These are phyloP conservation scores for Canavalia gladiata DNA, from an alignment of 306 rosid species.

Conservation along the genomic window DNA sequence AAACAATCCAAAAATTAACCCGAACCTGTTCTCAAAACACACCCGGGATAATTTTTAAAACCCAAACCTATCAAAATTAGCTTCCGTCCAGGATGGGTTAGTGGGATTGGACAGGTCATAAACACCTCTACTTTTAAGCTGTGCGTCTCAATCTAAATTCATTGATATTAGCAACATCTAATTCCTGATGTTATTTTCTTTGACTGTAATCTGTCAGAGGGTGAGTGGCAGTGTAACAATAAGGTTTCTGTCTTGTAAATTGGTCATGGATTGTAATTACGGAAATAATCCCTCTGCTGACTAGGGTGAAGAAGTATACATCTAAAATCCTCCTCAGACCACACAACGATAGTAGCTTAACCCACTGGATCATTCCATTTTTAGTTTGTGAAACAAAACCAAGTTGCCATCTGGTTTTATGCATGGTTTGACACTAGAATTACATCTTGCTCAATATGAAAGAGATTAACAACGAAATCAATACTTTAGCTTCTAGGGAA, in stretches of 20 bases:
- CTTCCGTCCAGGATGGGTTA: no score
- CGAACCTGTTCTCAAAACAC: no score
- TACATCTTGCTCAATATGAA: slow-evolving; percentile 12
- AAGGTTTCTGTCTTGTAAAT: not conserved
- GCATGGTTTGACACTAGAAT: slow-evolving; percentile 5
- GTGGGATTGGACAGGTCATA: no score
- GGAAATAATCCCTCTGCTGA: not conserved
- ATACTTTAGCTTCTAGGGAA: not conserved
- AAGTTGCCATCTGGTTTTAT: not conserved
- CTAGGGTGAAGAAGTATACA: not conserved
- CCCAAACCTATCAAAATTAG: no score
- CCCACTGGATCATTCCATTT: not conserved
- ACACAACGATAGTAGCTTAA: not conserved
- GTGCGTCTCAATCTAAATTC: not conserved
- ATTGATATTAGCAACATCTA: not conserved
- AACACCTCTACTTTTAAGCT: not conserved
- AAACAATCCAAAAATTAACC: no score
- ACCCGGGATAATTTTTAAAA: no score
- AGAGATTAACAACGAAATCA: not conserved
- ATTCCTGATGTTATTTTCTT: slow-evolving; percentile 21
- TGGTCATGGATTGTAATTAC: not conserved
- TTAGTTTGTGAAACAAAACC: slow-evolving; percentile 10
- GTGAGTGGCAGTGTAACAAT: not conserved
- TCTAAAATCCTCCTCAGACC: not conserved
- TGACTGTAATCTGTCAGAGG: not conserved